phyloP scores from a whole-genome alignment of 2,329 filamentous ascomycete genomes.

The Trichoderma pleuroti region DNA sequence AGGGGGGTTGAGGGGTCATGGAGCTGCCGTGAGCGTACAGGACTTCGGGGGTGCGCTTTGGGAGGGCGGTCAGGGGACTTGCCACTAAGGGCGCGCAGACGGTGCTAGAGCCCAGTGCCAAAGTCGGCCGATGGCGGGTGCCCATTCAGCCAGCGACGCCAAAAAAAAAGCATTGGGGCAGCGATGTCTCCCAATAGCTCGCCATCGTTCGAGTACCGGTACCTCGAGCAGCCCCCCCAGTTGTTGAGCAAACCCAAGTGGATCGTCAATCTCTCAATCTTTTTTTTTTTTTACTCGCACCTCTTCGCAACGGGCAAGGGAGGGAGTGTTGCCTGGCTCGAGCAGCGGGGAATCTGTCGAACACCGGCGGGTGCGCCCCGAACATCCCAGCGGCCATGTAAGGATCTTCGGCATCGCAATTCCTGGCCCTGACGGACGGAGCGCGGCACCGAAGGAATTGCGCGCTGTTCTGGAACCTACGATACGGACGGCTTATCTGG shows the following conservation, averaged over 20 bases:
- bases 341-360: background rate
- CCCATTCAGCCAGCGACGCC: background rate
- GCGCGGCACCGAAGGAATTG: background rate
- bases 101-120: conserved; percentile 7
- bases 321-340: background rate
- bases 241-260: conserved; percentile 19
- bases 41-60: conserved; percentile 12
- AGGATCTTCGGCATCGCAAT: conserved; percentile 5
- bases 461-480: conserved; percentile 2
- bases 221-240: conserved; percentile 13
- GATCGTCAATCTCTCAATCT: conserved; percentile 9
- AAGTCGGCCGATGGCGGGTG: background rate
- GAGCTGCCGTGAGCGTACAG: conserved; percentile 6
- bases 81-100: conserved; percentile 3
- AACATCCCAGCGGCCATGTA: background rate
- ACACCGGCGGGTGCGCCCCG: background rate
- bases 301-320: background rate
- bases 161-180: conserved; percentile 16
- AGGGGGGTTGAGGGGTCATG: conserved; percentile 13
- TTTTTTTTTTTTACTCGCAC: background rate
- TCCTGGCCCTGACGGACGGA: background rate
- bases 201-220: conserved; percentile 13
- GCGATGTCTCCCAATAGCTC: background rate
- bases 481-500: conserved; percentile 1
- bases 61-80: conserved; percentile 17